These are phyloP conservation scores for Gardenia jasminoides DNA, from an alignment of 257 asterid genomes.

Conservation along the genomic window DNA sequence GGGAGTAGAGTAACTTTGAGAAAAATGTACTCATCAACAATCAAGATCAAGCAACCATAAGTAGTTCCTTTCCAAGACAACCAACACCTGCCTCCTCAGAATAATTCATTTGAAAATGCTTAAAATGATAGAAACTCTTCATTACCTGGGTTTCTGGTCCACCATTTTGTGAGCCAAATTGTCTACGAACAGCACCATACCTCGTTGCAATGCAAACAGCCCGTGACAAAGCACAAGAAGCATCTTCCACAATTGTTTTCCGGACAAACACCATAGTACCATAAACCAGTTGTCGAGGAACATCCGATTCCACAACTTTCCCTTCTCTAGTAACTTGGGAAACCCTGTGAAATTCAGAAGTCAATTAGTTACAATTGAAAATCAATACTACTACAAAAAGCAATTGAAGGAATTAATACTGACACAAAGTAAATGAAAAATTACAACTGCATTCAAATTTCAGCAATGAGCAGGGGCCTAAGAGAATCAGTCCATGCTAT, in stretches of 20 bases:
- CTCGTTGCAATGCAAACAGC: slow-evolving; percentile 96
- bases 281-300: slow-evolving; percentile 84
- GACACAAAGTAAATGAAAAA: neutral
- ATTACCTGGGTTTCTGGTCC: slow-evolving; percentile 95
- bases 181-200: slow-evolving; percentile 96
- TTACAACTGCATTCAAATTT: neutral
- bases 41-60: neutral
- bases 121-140: neutral
- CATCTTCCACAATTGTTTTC: slow-evolving; percentile 81
- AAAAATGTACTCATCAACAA: neutral
- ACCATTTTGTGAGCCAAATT: slow-evolving; percentile 88
- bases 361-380: neutral
- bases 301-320: slow-evolving; percentile 71
- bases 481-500: neutral
- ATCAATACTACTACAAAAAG: neutral
- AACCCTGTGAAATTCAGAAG: slow-evolving; percentile 54
- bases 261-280: slow-evolving; percentile 98
- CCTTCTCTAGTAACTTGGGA: slow-evolving; percentile 91
- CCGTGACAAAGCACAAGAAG: slow-evolving; percentile 83
- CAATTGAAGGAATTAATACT: neutral
- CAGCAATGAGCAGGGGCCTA: neutral
- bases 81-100: neutral
- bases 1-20: neutral
- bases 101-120: neutral
- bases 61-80: neutral